Base-by-base conservation (phyloP, 352 stramenopile species). In the Phytophthora sp. region DNA sequence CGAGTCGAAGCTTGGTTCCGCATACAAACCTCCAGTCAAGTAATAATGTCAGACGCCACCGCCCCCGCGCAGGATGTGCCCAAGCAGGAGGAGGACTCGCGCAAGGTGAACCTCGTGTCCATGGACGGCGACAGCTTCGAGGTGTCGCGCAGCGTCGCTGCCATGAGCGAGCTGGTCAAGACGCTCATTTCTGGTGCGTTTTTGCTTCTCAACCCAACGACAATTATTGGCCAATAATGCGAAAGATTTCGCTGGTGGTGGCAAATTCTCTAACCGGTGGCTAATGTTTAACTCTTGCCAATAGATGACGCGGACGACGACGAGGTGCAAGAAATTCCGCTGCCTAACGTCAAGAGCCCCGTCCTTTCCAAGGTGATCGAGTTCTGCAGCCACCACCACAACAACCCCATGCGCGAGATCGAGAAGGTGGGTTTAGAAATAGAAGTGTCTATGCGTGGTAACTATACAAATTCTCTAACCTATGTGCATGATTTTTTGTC, bases 341-440 rank as follows among this genome's bases (percentile, higher is more conserved):
- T 99, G 50, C 96, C 96, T 27, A 99, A 99, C 69, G 97, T 99
- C 64, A 99, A 99, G 85, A 95, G 91, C 60, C 86, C 89, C 57
- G 95, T 99, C 36, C 80, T 99, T 29, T 90, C 88, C 16, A 99
- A 99, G 82, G 94, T 98, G 46, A 99, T 98, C 77, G 96, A 98
- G 80, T 98, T 98, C 69, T 98, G 94, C 80, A 88, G 82, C 72
- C 79, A 95, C 57, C 96, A 99, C 80, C 88, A 99, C 80, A 93
- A 94, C 71, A 92, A 99, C 77, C 93, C 97, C 27, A 99, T 99
- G 97, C 90, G 90, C 24, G 97, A 99, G 76, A 99, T 99, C 72
- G 97, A 99, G 74, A 99, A 99, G 84, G 86, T 95, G 46, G 26
- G 49, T 38, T 31, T 9, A 31, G 2, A 12, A 30, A 4, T 23